These are phyloP conservation scores for Russula sp. DNA, from an alignment of 768 basidiomycete species.

Conservation along the genomic window DNA sequence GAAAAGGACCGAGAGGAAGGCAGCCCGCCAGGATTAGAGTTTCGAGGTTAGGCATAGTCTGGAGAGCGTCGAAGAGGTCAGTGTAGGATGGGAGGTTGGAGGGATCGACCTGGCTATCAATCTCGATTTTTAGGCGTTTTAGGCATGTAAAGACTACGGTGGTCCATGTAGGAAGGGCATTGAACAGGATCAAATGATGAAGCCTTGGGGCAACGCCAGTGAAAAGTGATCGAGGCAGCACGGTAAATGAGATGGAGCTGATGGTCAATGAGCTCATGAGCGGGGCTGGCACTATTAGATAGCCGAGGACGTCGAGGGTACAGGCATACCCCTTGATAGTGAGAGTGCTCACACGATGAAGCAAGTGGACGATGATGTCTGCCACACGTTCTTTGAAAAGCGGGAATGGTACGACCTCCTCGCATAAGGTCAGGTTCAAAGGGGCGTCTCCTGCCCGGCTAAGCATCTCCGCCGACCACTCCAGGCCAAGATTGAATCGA, in stretches of 20 bases:
- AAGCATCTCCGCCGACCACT: slow-evolving; percentile 11
- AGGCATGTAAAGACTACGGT: not conserved
- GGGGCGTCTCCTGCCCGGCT: slow-evolving; percentile 7
- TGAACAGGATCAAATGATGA: not conserved
- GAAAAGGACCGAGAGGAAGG: slow-evolving; percentile 1
- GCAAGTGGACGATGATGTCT: slow-evolving; percentile 1
- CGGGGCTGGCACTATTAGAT: not conserved
- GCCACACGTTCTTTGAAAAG: not conserved
- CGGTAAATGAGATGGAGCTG: not conserved
- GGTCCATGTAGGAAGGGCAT: slow-evolving; percentile 2
- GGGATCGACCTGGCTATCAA: not conserved
- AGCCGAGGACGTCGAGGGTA: not conserved
- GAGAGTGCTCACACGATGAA: slow-evolving; percentile 7
- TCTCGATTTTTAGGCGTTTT: not conserved
- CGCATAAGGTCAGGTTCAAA: not conserved
- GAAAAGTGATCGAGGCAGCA: slow-evolving; percentile 5
- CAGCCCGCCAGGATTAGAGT: not conserved
- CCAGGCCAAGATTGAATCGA: slow-evolving; percentile 10
- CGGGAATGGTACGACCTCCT: not conserved
- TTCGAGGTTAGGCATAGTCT: slow-evolving; percentile 3
- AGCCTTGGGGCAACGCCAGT: not conserved
- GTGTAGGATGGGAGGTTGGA: slow-evolving; percentile 1
- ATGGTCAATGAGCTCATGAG: slow-evolving; percentile 1
- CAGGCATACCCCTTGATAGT: slow-evolving; percentile 1
- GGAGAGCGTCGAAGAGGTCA: slow-evolving; percentile 7